Evolutionary conservation across 257 asterid species (phyloP).

Genomic region (Nicotiana noctiflora): DNA sequence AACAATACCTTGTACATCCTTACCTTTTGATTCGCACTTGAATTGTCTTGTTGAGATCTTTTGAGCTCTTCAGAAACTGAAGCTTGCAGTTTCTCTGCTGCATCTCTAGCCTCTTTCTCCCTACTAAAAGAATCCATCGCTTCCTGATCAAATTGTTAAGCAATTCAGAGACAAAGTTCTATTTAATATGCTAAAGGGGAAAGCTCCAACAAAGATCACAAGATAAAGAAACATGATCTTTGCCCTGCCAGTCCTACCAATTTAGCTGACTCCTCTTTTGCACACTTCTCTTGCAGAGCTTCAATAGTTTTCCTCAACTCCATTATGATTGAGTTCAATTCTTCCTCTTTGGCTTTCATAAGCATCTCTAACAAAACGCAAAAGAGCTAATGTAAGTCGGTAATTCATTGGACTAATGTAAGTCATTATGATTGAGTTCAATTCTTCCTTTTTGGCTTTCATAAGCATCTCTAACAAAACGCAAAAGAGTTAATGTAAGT

Average conservation of each 20-base stretch:
- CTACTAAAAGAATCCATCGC: constrained; percentile 53
- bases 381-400: not conserved
- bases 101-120: constrained; percentile 65
- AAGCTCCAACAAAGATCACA: not conserved
- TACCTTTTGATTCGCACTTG: constrained; percentile 64
- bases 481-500: not conserved
- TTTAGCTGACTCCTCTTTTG: constrained; percentile 68
- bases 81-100: constrained; percentile 64
- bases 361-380: constrained; percentile 38
- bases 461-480: constrained; percentile 45
- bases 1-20: not conserved
- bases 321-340: constrained; percentile 61
- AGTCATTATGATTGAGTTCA: constrained; percentile 63
- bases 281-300: constrained; percentile 56
- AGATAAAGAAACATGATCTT: not conserved
- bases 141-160: constrained; percentile 40
- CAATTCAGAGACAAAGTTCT: not conserved
- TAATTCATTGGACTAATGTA: not conserved
- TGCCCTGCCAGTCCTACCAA: constrained; percentile 35
- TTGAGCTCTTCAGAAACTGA: constrained; percentile 69
- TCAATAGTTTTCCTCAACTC: constrained; percentile 63
- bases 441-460: constrained; percentile 76
- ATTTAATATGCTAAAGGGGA: not conserved
- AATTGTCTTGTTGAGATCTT: constrained; percentile 58
- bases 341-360: constrained; percentile 78